Conservation (phyloP, 306 rosid species). For the Alnus rubra region DNA sequence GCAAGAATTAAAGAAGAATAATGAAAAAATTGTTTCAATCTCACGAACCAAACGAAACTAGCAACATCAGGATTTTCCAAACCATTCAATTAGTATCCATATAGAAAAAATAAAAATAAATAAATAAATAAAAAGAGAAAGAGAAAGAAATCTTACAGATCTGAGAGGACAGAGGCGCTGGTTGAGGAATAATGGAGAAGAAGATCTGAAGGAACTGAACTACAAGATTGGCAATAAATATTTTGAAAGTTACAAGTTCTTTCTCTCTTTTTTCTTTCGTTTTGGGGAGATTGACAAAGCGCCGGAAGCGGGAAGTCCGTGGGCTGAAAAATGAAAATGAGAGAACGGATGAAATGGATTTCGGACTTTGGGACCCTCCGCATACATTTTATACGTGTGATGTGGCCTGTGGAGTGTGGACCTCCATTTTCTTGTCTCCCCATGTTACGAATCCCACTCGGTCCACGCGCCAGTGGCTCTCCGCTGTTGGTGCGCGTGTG, state of each 20-base stretch:
- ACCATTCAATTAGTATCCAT: too few relatives aligned
- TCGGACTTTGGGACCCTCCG: too few relatives aligned
- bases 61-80: neutral
- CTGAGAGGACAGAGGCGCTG: constrained; percentile 10
- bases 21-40: neutral
- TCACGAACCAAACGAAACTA: neutral
- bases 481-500: too few relatives aligned
- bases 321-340: constrained; percentile 26
- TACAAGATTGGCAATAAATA: neutral
- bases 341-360: neutral
- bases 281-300: neutral
- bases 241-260: neutral
- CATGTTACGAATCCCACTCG: too few relatives aligned
- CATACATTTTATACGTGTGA: too few relatives aligned
- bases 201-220: constrained; percentile 1
- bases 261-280: neutral
- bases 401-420: too few relatives aligned
- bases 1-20: too few relatives aligned
- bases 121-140: neutral
- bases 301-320: constrained; percentile 61
- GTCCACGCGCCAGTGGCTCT: too few relatives aligned
- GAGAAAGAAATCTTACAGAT: constrained; percentile 36
- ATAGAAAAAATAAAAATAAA: neutral
- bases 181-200: neutral
- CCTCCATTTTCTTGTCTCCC: too few relatives aligned